A percentile compares a stretch with the other conserved stretches of the same genome.
Conservation (phyloP, 495 filamentous ascomycete species). For the Lentithecium fluviatile region DNA sequence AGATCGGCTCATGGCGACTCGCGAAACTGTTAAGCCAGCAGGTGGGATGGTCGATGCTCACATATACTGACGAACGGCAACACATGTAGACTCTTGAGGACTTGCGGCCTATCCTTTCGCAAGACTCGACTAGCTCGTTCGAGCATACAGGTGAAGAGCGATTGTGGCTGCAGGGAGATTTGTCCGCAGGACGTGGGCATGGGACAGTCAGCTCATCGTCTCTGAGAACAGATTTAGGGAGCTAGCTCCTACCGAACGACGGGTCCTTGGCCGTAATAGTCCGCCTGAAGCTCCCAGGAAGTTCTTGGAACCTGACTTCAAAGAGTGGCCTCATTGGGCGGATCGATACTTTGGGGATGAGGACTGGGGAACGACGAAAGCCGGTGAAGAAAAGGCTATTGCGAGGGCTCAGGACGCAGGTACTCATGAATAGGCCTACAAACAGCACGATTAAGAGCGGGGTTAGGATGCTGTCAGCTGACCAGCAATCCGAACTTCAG, state of each 20-base stretch:
- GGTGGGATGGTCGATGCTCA: conserved; percentile 15
- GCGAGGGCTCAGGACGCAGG: background rate
- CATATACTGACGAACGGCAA: conserved; percentile 21
- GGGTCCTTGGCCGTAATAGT: background rate
- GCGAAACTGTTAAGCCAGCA: conserved; percentile 15
- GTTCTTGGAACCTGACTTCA: background rate
- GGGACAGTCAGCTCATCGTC: background rate
- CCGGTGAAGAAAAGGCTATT: background rate
- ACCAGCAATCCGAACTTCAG: background rate
- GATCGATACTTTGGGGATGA: background rate
- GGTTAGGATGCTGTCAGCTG: background rate
- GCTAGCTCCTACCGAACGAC: background rate
- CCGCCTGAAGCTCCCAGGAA: background rate
- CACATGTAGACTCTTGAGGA: conserved; percentile 14
- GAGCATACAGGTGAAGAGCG: background rate
- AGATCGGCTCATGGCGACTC: conserved; percentile 19
- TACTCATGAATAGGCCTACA: background rate
- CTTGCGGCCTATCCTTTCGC: background rate
- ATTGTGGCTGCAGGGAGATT: conserved; percentile 14
- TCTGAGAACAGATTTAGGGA: background rate
- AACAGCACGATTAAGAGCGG: background rate
- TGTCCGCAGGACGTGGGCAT: conserved; percentile 14
- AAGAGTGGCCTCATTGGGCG: background rate
- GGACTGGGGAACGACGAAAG: background rate
- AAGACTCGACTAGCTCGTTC: background rate